phyloP scores from a whole-genome alignment of 1,284 basidiomycete species.

The Ganoderma sp. region DNA sequence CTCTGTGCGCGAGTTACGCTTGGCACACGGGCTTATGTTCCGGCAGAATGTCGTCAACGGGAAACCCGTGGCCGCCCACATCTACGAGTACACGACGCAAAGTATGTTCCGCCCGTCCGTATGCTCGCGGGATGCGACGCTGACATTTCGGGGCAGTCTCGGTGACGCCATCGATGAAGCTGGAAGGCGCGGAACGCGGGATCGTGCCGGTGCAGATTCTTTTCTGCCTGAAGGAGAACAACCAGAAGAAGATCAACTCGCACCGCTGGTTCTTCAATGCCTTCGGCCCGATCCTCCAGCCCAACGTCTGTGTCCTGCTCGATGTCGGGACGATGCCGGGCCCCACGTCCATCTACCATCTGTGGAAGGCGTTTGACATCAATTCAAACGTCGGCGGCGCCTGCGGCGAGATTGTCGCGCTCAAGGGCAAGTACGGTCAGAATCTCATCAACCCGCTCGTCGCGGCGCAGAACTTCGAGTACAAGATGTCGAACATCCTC shows the following conservation, averaged over 20 bases:
- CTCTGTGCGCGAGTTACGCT: not conserved
- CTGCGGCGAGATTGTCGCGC: slow-evolving; percentile 94
- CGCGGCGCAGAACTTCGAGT: slow-evolving; percentile 95
- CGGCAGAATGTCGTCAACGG: slow-evolving; percentile 80
- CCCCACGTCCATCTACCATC: slow-evolving; percentile 88
- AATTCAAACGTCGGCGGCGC: slow-evolving; percentile 96
- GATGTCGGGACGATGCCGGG: slow-evolving; percentile 96
- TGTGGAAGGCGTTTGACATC: slow-evolving; percentile 98
- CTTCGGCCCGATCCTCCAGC: slow-evolving; percentile 77
- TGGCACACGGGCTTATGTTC: slow-evolving; percentile 16
- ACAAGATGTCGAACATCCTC: slow-evolving; percentile 95
- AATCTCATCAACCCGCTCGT: slow-evolving; percentile 86
- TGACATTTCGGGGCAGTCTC: slow-evolving; percentile 60
- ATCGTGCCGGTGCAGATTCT: slow-evolving; percentile 90
- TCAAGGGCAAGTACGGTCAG: slow-evolving; percentile 83
- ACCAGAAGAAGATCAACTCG: slow-evolving; percentile 93
- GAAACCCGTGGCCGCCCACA: slow-evolving; percentile 87
- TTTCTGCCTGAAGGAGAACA: slow-evolving; percentile 94
- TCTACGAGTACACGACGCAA: slow-evolving; percentile 95
- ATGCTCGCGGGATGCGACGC: slow-evolving; percentile 12
- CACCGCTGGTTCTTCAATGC: slow-evolving; percentile 95
- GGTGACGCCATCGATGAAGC: slow-evolving; percentile 80
- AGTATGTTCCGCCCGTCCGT: slow-evolving; percentile 51
- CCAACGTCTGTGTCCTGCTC: slow-evolving; percentile 92
- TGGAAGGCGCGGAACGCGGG: slow-evolving; percentile 82